phyloP scores from a whole-genome alignment of 2,329 filamentous ascomycete species.

The Exophiala alcalophila region DNA sequence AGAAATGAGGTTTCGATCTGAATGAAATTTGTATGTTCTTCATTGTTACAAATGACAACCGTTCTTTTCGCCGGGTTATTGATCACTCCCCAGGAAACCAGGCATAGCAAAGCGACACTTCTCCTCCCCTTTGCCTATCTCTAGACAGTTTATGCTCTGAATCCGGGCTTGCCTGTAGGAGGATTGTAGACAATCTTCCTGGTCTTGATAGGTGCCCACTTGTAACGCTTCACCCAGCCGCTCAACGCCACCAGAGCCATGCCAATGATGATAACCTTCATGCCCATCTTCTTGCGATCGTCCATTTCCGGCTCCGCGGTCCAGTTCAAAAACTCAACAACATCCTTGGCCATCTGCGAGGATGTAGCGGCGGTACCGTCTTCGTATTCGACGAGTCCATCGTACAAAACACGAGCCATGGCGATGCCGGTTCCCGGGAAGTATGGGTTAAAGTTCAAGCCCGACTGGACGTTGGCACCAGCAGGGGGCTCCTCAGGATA shows the following conservation, averaged over 20 bases:
- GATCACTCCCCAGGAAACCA: neutral
- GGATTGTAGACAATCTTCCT: slow-evolving; percentile 85
- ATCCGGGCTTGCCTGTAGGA: slow-evolving; percentile 10
- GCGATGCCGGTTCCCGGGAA: slow-evolving; percentile 96
- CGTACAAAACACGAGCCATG: slow-evolving; percentile 98
- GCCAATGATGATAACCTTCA: slow-evolving; percentile 86
- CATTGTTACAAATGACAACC: slow-evolving; percentile 23
- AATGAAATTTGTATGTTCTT: slow-evolving; percentile 18
- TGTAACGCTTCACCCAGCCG: slow-evolving; percentile 99
- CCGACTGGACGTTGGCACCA: slow-evolving; percentile 76
- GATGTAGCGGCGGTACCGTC: slow-evolving; percentile 90
- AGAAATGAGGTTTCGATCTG: slow-evolving; percentile 3
- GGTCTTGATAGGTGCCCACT: slow-evolving; percentile 95
- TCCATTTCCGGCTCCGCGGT: slow-evolving; percentile 98
- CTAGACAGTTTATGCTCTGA: slow-evolving; percentile 7
- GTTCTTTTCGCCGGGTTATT: slow-evolving; percentile 2
- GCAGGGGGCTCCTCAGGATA: slow-evolving; percentile 96
- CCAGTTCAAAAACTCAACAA: slow-evolving; percentile 99
- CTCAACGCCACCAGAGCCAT: slow-evolving; percentile 78
- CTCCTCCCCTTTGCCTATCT: slow-evolving; percentile 1
- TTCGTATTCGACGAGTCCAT: slow-evolving; percentile 96
- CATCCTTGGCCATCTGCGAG: slow-evolving; percentile 99
- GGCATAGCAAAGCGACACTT: too few relatives aligned
- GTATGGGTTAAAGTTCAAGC: slow-evolving; percentile 99
- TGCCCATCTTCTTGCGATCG: slow-evolving; percentile 98